Percentiles rank a stretch among this genome's conserved stretches.
These are phyloP conservation scores for Iberis amara DNA, from an alignment of 441 rosid species.

Conservation along the genomic window DNA sequence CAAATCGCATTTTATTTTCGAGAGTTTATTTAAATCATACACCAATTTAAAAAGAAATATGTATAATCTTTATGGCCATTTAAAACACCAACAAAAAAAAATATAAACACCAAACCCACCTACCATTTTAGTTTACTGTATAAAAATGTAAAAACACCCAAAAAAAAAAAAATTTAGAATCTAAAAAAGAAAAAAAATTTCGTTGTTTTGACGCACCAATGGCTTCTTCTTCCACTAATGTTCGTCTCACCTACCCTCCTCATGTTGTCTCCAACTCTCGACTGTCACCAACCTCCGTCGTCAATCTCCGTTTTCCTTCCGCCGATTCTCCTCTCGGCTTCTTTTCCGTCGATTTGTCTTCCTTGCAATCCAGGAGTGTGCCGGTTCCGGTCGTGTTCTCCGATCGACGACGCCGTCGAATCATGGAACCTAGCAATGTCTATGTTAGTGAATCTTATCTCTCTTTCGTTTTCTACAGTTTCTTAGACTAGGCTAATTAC, in stretches of 20 bases:
- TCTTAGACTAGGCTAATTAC: too few species aligned
- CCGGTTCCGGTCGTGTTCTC: conserved; percentile 17
- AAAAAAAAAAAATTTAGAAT: too few species aligned
- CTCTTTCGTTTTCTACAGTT: neutral
- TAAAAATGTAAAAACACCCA: neutral
- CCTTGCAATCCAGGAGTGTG: neutral
- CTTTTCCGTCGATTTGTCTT: neutral
- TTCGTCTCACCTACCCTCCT: conserved; percentile 31
- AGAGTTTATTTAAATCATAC: too few species aligned
- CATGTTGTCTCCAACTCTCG: conserved; percentile 15
- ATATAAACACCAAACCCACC: too few species aligned
- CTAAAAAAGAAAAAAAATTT: neutral
- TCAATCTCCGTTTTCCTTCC: conserved; percentile 17
- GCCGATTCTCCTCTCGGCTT: neutral
- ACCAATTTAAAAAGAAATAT: too few species aligned
- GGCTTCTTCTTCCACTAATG: conserved; percentile 24
- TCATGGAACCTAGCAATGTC: conserved; percentile 24
- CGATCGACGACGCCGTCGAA: conserved; percentile 23
- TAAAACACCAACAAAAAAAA: too few species aligned
- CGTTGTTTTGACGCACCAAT: conserved; percentile 4
- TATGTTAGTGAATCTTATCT: conserved; percentile 15
- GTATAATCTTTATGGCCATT: too few species aligned
- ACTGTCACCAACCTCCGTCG: conserved; percentile 26
- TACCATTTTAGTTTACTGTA: too few species aligned
- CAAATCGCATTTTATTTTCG: too few species aligned